These are phyloP conservation scores for Rhododendron henanense DNA, from an alignment of 148 eudicot genomes.

Conservation along the genomic window DNA sequence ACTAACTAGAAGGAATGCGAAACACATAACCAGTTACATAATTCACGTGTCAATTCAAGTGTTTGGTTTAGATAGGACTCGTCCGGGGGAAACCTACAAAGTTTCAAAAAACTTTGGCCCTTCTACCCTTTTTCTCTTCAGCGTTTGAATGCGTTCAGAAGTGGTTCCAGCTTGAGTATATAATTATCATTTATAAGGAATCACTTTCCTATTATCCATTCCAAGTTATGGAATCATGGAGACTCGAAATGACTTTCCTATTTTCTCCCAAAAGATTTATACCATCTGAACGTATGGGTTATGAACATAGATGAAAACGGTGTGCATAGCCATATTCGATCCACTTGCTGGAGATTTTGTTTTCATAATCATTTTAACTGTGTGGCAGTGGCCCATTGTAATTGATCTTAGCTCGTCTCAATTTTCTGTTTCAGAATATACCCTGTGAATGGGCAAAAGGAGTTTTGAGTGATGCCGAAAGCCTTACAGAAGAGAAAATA, in stretches of 20 bases:
- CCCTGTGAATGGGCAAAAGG: slow-evolving; percentile 25
- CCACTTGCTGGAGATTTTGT: neutral
- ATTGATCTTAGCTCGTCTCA: neutral
- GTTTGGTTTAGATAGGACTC: neutral
- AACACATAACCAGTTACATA: neutral
- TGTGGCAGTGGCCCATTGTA: neutral
- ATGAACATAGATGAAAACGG: neutral
- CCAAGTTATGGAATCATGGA: neutral
- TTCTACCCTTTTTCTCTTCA: neutral
- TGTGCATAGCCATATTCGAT: neutral
- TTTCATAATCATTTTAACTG: neutral
- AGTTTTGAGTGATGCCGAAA: slow-evolving; percentile 26
- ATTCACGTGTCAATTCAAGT: neutral
- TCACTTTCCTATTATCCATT: neutral
- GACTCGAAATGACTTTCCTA: neutral
- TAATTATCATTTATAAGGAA: neutral
- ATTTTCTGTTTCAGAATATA: slow-evolving; percentile 11
- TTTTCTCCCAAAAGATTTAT: neutral
- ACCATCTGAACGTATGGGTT: neutral
- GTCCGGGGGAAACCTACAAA: neutral
- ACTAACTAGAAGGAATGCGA: neutral
- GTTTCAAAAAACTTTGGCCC: neutral
- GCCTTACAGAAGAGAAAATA: slow-evolving; percentile 42
- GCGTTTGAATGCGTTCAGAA: neutral
- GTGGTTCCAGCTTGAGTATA: neutral